A percentile compares a stretch with the other conserved stretches of the same genome.
phyloP scores from a whole-genome alignment of 2,329 filamentous ascomycete species.

The Talaromyces sp. region DNA sequence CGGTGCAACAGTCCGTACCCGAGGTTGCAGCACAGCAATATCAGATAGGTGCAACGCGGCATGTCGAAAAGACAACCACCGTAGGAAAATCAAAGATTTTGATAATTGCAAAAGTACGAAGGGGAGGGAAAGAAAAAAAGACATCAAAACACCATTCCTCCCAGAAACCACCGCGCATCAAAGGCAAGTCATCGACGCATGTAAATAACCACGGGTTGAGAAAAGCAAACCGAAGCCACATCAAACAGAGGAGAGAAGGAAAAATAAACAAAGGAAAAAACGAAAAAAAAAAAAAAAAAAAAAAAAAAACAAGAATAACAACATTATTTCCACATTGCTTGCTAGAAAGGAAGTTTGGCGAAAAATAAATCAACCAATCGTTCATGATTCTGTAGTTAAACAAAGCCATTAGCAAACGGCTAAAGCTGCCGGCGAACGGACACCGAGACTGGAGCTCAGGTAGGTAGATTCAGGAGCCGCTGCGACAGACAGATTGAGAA shows the following conservation, averaged over 20 bases:
- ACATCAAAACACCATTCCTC: constrained; percentile 10
- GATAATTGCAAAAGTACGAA: background rate
- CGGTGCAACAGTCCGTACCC: background rate
- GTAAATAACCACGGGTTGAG: constrained; percentile 6
- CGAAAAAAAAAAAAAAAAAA: constrained; percentile 18
- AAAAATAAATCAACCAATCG: constrained; percentile 16
- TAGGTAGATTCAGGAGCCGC: background rate
- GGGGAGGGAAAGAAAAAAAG: background rate
- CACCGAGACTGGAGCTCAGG: constrained; percentile 4
- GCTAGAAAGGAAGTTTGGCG: constrained; percentile 18
- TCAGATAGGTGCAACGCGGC: background rate
- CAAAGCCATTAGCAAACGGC: background rate
- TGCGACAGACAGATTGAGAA: background rate
- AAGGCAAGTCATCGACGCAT: constrained; percentile 19
- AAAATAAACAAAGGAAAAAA: constrained; percentile 6
- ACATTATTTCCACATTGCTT: constrained; percentile 26
- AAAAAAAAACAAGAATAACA: constrained; percentile 4
- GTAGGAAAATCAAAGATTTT: constrained; percentile 7
- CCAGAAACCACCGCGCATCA: constrained; percentile 18
- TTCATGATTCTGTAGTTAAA: constrained; percentile 5
- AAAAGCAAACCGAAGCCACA: constrained; percentile 9
- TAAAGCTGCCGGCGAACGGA: background rate
- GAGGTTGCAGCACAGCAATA: background rate
- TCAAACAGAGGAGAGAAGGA: constrained; percentile 10
- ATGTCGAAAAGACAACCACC: background rate